Evolutionary conservation across 148 eudicot genomes (phyloP).

Genomic region (Simmondsia chinensis): DNA sequence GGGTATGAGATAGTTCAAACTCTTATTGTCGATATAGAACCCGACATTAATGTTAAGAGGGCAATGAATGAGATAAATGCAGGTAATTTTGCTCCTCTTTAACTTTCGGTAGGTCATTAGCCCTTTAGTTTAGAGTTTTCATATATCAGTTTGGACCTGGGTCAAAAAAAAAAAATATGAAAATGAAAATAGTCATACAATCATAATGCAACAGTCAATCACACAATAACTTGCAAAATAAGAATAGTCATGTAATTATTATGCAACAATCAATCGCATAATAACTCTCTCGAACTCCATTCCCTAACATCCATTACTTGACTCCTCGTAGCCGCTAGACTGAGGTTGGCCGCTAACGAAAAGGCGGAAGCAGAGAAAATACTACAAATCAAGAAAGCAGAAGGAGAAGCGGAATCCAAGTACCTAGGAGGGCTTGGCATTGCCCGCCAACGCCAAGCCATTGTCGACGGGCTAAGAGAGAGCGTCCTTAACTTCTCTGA

Average conservation of each 20-base stretch:
- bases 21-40: conserved; percentile 74
- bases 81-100: conserved; percentile 19
- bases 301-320: too few species aligned
- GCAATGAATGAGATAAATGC: conserved; percentile 88
- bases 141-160: too few species aligned
- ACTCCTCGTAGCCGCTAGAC: conserved; percentile 45
- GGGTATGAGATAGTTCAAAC: conserved; percentile 81
- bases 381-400: conserved; percentile 66
- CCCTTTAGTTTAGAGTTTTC: neutral
- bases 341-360: conserved; percentile 66
- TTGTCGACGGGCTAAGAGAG: conserved; percentile 71
- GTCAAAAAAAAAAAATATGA: too few species aligned
- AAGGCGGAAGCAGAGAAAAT: conserved; percentile 82
- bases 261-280: too few species aligned
- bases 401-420: conserved; percentile 74
- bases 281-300: neutral
- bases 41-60: conserved; percentile 64
- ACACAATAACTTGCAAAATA: too few species aligned
- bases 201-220: too few species aligned
- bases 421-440: conserved; percentile 63
- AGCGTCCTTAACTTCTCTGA: conserved; percentile 61
- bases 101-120: neutral
- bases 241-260: too few species aligned
- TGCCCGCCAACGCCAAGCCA: conserved; percentile 77
- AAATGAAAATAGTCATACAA: too few species aligned